phyloP scores from a whole-genome alignment of 495 filamentous ascomycete genomes.

The Penicillium crystallinum region DNA sequence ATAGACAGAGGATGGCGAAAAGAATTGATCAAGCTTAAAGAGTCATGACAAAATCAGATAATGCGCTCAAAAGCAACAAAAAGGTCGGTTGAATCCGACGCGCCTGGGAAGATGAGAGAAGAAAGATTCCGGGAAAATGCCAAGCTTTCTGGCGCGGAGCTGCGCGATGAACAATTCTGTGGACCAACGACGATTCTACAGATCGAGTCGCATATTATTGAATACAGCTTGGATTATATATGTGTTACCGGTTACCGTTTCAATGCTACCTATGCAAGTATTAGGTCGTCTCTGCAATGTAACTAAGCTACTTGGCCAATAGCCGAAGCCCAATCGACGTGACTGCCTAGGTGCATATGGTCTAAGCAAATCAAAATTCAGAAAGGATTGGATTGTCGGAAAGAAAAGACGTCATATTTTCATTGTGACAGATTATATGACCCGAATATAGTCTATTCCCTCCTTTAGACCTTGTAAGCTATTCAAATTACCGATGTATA shows the following conservation, averaged over 20 bases:
- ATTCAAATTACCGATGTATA: too few relatives aligned
- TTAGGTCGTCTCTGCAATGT: not conserved
- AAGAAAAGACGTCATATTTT: not conserved
- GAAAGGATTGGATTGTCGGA: not conserved
- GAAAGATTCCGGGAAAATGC: conserved; percentile 1
- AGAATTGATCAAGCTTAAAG: not conserved
- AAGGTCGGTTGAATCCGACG: not conserved
- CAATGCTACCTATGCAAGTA: conserved; percentile 1
- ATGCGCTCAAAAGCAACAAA: not conserved
- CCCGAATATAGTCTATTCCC: too few relatives aligned
- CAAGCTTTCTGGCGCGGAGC: conserved; percentile 9
- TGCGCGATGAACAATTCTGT: not conserved
- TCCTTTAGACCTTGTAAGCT: too few relatives aligned
- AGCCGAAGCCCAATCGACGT: not conserved
- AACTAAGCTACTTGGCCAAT: not conserved
- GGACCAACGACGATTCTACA: not conserved
- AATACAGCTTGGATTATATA: not conserved
- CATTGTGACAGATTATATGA: not conserved
- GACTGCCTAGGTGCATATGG: not conserved
- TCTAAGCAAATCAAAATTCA: not conserved
- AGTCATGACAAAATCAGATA: not conserved
- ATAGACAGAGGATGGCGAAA: not conserved
- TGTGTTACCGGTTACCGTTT: not conserved
- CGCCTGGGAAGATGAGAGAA: not conserved
- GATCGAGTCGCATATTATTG: not conserved